Base-by-base conservation (phyloP, 768 basidiomycete species). In the Boletus subcaerulescens region DNA sequence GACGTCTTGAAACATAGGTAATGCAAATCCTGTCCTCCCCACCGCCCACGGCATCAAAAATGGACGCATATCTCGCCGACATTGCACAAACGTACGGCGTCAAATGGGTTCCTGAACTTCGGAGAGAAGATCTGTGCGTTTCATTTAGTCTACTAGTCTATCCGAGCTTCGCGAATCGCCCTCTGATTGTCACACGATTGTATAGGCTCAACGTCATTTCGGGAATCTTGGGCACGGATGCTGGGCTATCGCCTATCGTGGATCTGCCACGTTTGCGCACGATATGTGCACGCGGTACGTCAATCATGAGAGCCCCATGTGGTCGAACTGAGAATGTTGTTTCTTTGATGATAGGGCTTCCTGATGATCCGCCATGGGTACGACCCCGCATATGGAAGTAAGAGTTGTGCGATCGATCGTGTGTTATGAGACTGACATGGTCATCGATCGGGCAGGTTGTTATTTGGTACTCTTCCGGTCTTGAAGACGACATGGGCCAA, bases 331-430 rank as follows among this genome's bases (percentile, higher is more conserved):
- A 22, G 26, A 12, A n/a, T n/a, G 22, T 36, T 7, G 14, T n/a
- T 15, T 39, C 12, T 39, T 39, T 39, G 38, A 43, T 36, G 17
- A 31, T 56, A 91, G 89, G 89, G 54, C 79, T 91, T 44, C 86
- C 89, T 46, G 82, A 87, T 60, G 78, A 86, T 61, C 89, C 89
- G 41, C 71, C 78, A 5, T 91, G 88, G 87, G 74, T 91, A 58
- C 80, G 89, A 40, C 86, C 89, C 29, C 78, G 86, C 41, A 76
- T 88, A 61, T 91, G 89, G 89, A 88, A 82, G 89, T 88, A 57
- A 66, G 84, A 26, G n/a, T 24, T 33, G 26, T 35, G 10, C 15
- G 14, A 39, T 17, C 38, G 0, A 35, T 6, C 3, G 33, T 22
- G 38, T 12, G 22, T 42, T 52, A 15, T 33, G 14, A 31, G n/a